phyloP scores from a whole-genome alignment of 192 early-diverging fungal genomes.

The Spizellomyces sp. region DNA sequence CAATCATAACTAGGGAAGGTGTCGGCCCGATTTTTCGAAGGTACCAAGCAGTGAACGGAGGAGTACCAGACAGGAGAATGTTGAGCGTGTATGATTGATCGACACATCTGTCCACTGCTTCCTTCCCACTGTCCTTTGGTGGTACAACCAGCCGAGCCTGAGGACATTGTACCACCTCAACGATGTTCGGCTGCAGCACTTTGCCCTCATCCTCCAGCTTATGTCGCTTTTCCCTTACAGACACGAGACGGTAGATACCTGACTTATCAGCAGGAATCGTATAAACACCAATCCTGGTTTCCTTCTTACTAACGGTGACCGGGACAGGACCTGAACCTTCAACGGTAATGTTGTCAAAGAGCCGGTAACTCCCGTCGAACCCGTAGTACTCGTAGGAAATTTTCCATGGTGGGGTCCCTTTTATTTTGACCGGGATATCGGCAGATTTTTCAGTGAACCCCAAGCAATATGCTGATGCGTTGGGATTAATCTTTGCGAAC shows the following conservation, averaged over 20 bases:
- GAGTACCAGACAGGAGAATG: conserved; percentile 25
- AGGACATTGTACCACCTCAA: conserved; percentile 23
- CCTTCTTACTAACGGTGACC: neutral
- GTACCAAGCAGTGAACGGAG: conserved; percentile 32
- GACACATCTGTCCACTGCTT: conserved; percentile 34
- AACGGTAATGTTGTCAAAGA: conserved; percentile 27
- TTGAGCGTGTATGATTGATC: conserved; percentile 29
- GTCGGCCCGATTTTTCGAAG: conserved; percentile 18
- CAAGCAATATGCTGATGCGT: conserved; percentile 35
- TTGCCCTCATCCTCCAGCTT: conserved; percentile 17
- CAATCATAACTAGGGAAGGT: conserved; percentile 11
- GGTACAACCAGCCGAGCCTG: conserved; percentile 5
- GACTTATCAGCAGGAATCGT: conserved; percentile 17
- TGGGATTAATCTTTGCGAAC: conserved; percentile 42
- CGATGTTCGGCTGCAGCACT: neutral
- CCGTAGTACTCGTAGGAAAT: conserved; percentile 33
- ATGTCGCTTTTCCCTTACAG: neutral
- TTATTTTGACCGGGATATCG: conserved; percentile 42
- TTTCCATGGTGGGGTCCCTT: conserved; percentile 47
- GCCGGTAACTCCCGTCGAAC: conserved; percentile 28
- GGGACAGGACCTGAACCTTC: neutral
- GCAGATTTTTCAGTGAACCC: conserved; percentile 6
- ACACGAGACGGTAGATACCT: conserved; percentile 32
- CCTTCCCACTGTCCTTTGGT: conserved; percentile 9
- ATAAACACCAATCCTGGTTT: conserved; percentile 17